These are phyloP conservation scores for Dactylonectria macrodidyma DNA, from an alignment of 2,329 filamentous ascomycete genomes.

Conservation along the genomic window DNA sequence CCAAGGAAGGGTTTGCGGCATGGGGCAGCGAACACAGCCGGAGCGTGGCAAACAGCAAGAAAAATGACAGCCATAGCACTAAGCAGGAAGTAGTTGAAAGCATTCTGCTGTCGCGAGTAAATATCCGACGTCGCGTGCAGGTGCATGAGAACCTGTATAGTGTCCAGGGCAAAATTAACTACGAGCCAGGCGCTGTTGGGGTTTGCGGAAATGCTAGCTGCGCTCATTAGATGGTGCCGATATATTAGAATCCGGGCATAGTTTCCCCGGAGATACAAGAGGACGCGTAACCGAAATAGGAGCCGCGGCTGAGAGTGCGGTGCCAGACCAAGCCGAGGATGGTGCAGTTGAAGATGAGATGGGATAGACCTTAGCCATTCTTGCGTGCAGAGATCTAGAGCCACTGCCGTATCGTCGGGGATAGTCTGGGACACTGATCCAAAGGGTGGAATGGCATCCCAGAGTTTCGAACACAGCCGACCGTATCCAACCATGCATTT, in stretches of 20 bases:
- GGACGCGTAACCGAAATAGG: slow-evolving; percentile 57
- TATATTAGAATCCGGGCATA: slow-evolving; percentile 62
- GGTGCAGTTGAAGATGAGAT: slow-evolving; percentile 54
- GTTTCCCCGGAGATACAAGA: slow-evolving; percentile 62
- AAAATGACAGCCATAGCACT: slow-evolving; percentile 50
- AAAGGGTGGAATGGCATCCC: too few relatives aligned
- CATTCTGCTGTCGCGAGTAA: slow-evolving; percentile 46
- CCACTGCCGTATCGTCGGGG: slow-evolving; percentile 55
- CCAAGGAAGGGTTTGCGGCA: slow-evolving; percentile 52
- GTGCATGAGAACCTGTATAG: slow-evolving; percentile 46
- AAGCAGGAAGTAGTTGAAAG: slow-evolving; percentile 48
- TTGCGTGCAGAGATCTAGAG: slow-evolving; percentile 59
- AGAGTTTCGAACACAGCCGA: too few relatives aligned
- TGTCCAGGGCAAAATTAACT: slow-evolving; percentile 51
- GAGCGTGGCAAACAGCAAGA: slow-evolving; percentile 60
- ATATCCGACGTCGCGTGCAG: slow-evolving; percentile 47
- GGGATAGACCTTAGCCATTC: slow-evolving; percentile 64
- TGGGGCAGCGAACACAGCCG: slow-evolving; percentile 56
- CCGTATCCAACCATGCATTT: too few relatives aligned
- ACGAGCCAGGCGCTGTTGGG: slow-evolving; percentile 53
- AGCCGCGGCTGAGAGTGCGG: slow-evolving; percentile 52
- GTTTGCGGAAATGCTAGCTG: slow-evolving; percentile 53
- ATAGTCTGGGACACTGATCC: slow-evolving; percentile 52
- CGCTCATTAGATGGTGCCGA: slow-evolving; percentile 50
- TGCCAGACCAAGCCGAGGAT: slow-evolving; percentile 54